Conservation (phyloP, 345 rosid species). For the Passiflora organensis region DNA sequence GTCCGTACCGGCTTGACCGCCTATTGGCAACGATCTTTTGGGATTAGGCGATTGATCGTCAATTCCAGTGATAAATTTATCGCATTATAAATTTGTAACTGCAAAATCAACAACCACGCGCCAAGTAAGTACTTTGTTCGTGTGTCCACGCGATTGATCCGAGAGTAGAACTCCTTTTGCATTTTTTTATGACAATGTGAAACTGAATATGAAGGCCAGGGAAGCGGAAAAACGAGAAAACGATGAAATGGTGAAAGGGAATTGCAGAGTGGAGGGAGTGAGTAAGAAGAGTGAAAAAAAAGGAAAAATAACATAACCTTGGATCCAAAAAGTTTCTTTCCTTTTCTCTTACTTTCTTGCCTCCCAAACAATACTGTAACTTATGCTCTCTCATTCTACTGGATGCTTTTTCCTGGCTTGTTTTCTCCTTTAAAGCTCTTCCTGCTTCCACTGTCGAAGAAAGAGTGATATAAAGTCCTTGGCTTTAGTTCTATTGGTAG, state of each 20-base stretch:
- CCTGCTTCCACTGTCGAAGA: constrained; percentile 4
- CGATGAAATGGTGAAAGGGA: neutral
- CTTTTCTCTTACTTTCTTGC: constrained; percentile 28
- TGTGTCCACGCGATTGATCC: neutral
- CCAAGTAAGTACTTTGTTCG: too few relatives aligned
- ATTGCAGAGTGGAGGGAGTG: constrained; percentile 19
- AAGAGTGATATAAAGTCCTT: neutral
- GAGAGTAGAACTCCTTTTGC: constrained; percentile 7
- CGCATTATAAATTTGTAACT: neutral
- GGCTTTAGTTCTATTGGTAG: neutral
- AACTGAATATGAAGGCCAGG: neutral
- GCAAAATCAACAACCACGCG: neutral
- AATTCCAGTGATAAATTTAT: neutral
- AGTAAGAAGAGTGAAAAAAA: constrained; percentile 14
- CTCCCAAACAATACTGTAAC: constrained; percentile 33
- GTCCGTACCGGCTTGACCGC: too few relatives aligned
- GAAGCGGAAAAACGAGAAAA: neutral
- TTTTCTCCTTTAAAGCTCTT: too few relatives aligned
- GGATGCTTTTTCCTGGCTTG: too few relatives aligned
- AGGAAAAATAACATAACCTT: too few relatives aligned
- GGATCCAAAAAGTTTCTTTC: constrained; percentile 38
- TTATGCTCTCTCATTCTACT: too few relatives aligned
- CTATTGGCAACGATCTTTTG: too few relatives aligned
- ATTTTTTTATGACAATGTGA: too few relatives aligned
- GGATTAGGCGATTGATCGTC: constrained; percentile 5